Evolutionary conservation across 768 basidiomycete genomes (phyloP).

Genomic region (Mycena vitilis): DNA sequence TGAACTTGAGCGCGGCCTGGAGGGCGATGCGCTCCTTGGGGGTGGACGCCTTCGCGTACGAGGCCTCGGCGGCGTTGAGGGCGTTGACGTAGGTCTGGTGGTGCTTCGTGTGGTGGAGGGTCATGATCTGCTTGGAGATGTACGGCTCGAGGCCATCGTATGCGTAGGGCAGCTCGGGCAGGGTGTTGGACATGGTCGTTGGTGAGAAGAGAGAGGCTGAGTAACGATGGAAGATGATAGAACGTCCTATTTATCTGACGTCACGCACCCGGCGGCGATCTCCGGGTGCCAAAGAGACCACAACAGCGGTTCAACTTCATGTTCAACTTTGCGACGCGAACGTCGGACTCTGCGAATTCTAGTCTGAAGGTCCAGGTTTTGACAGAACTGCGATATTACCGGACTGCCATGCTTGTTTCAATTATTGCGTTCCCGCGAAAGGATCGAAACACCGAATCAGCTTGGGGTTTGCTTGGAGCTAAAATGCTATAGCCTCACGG

Average conservation of each 20-base stretch:
- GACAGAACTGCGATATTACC: no score
- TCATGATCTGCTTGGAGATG: constrained; percentile 94
- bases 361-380: no score
- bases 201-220: constrained; percentile 14
- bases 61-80: constrained; percentile 89
- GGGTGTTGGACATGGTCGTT: constrained; percentile 59
- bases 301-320: constrained; percentile 14
- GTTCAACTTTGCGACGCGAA: background rate
- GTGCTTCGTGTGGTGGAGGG: constrained; percentile 94
- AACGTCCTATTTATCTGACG: constrained; percentile 7
- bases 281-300: background rate
- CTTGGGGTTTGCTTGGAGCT: no score
- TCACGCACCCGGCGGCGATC: background rate
- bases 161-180: constrained; percentile 80
- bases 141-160: constrained; percentile 96
- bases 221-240: constrained; percentile 17
- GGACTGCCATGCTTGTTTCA: no score
- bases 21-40: constrained; percentile 88
- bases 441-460: no score
- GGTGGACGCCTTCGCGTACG: constrained; percentile 72
- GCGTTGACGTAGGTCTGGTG: constrained; percentile 95
- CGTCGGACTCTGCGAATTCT: no score
- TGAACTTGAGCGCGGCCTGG: constrained; percentile 94
- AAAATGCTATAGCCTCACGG: no score
- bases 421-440: no score